Evolutionary conservation across 805 yeast species (phyloP).

Genomic region (Candida sithepensis): DNA sequence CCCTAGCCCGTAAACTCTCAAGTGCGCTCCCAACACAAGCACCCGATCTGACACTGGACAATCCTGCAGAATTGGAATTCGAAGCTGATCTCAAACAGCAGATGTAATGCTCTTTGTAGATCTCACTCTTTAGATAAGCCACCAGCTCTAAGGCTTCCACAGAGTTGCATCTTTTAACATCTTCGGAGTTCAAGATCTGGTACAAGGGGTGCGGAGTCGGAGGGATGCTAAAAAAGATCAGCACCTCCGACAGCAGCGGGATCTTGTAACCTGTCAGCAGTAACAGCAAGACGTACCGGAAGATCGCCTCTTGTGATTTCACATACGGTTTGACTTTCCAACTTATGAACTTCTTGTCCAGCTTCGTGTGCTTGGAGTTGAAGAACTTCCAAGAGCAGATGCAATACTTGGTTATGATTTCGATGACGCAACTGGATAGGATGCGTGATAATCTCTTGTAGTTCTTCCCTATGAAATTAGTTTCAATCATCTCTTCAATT

Average conservation of each 20-base stretch:
- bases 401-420: constrained; percentile 41
- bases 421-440: constrained; percentile 33
- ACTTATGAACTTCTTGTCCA: constrained; percentile 23
- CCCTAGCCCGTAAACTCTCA: background rate
- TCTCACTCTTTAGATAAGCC: constrained; percentile 9
- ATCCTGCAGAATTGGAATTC: background rate
- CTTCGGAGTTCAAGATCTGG: constrained; percentile 13
- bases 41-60: background rate
- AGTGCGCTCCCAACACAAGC: background rate
- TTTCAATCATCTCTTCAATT: constrained; percentile 39
- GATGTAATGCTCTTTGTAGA: background rate
- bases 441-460: constrained; percentile 24
- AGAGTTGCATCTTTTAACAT: constrained; percentile 5
- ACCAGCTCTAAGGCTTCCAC: constrained; percentile 18
- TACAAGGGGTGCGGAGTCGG: constrained; percentile 24
- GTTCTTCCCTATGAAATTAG: constrained; percentile 33
- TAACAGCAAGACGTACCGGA: constrained; percentile 14
- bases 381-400: constrained; percentile 42
- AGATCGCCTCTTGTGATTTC: constrained; percentile 19
- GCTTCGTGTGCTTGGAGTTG: constrained; percentile 13
- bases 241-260: constrained; percentile 22
- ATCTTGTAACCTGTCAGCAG: constrained; percentile 17
- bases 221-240: constrained; percentile 21
- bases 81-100: constrained; percentile 1
- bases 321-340: constrained; percentile 32